phyloP scores from a whole-genome alignment of 2,329 filamentous ascomycete genomes.

The Talaromyces rugulosus region DNA sequence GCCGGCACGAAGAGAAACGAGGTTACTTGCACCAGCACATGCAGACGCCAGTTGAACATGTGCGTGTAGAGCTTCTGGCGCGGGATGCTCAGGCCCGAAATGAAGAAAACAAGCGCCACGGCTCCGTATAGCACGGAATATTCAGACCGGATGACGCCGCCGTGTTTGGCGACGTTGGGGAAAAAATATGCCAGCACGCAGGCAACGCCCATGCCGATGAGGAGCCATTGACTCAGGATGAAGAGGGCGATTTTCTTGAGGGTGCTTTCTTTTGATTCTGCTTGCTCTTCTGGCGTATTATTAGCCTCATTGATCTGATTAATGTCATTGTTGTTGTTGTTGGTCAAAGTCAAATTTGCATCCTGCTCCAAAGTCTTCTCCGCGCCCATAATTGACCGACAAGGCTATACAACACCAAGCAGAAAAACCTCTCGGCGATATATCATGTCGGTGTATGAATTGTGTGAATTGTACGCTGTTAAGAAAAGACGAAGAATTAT shows the following conservation, averaged over 20 bases:
- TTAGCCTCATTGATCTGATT: neutral
- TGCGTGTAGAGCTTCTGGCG: constrained; percentile 59
- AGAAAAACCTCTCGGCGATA: neutral
- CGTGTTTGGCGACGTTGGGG: constrained; percentile 47
- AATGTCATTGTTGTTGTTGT: neutral
- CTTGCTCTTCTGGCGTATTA: neutral
- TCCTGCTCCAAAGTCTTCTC: neutral
- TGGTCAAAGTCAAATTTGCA: neutral
- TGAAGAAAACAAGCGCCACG: constrained; percentile 65
- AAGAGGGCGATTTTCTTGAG: constrained; percentile 21
- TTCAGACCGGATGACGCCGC: constrained; percentile 35
- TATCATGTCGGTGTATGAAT: neutral
- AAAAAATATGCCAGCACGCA: constrained; percentile 53
- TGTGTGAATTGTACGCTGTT: neutral
- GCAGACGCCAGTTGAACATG: constrained; percentile 63
- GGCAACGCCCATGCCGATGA: constrained; percentile 56
- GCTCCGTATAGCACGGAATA: constrained; percentile 61
- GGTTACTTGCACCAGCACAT: constrained; percentile 62
- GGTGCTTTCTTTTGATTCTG: neutral
- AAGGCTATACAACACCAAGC: neutral
- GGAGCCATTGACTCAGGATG: constrained; percentile 58
- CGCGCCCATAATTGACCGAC: neutral
- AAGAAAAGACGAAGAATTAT: neutral
- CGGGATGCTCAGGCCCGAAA: constrained; percentile 66
- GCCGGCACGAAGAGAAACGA: constrained; percentile 64